Evolutionary conservation across 768 basidiomycete species (phyloP).

Genomic region (Rhodotorula paludigena): DNA sequence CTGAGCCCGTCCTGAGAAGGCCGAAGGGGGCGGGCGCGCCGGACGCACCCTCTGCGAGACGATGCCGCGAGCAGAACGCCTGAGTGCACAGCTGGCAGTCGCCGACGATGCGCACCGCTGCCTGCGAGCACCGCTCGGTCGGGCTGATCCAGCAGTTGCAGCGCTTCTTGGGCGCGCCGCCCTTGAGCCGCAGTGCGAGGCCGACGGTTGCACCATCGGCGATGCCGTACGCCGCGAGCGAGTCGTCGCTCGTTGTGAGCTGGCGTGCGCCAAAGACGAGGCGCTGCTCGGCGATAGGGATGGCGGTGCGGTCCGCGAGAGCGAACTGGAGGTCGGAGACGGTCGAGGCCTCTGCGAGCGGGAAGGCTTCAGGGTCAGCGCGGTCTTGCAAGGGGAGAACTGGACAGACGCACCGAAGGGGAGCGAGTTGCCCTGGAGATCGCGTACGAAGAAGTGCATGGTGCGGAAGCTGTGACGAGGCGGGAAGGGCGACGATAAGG

Average conservation of each 20-base stretch:
- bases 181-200: conserved; percentile 22
- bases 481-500: neutral
- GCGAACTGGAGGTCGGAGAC: conserved; percentile 27
- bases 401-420: conserved; percentile 12
- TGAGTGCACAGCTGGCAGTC: conserved; percentile 73
- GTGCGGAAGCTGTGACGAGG: too few species aligned
- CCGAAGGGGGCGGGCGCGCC: too few species aligned
- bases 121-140: conserved; percentile 62
- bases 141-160: conserved; percentile 23
- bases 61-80: conserved; percentile 75
- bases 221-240: conserved; percentile 24
- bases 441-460: conserved; percentile 31
- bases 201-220: conserved; percentile 16
- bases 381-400: too few species aligned
- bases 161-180: conserved; percentile 37
- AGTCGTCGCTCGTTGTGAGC: conserved; percentile 1
- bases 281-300: conserved; percentile 34
- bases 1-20: neutral
- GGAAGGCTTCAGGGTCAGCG: neutral
- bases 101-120: conserved; percentile 75
- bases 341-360: conserved; percentile 15
- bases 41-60: conserved; percentile 61
- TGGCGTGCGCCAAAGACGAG: conserved; percentile 25
- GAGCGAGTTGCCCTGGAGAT: conserved; percentile 24
- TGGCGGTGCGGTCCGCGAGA: conserved; percentile 24